Conservation (phyloP, 768 basidiomycete genomes). For the Pluteus cervinus region DNA sequence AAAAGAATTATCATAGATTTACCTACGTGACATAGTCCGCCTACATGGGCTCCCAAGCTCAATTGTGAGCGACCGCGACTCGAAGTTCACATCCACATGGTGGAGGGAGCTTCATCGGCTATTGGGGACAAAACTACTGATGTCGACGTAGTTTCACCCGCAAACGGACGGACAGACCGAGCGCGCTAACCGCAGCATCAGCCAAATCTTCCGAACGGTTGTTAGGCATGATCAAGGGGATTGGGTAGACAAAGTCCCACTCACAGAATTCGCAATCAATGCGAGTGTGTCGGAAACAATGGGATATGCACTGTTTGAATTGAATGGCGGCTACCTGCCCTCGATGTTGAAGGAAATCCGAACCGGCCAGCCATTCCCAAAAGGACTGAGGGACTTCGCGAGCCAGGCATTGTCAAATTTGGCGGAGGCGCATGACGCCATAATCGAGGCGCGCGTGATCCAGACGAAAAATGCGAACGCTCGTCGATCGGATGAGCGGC, state of each 20-base stretch:
- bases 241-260: conserved; percentile 22
- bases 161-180: conserved; percentile 31
- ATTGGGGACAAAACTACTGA: conserved; percentile 21
- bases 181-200: conserved; percentile 19
- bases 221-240: conserved; percentile 22
- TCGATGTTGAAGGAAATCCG: conserved; percentile 13
- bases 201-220: conserved; percentile 21
- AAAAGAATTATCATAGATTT: conserved; percentile 15
- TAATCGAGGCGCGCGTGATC: conserved; percentile 23
- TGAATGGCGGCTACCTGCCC: conserved; percentile 19
- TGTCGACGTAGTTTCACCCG: conserved; percentile 35
- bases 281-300: conserved; percentile 20
- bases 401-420: no score
- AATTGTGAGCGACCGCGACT: conserved; percentile 22
- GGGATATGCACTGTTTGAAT: conserved; percentile 25
- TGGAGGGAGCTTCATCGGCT: conserved; percentile 19
- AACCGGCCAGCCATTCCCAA: conserved; percentile 3
- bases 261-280: conserved; percentile 34
- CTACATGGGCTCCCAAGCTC: conserved; percentile 20
- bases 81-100: conserved; percentile 28
- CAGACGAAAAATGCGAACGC: conserved; percentile 27
- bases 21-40: conserved; percentile 14
- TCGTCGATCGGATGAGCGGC: conserved; percentile 11
- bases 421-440: conserved; percentile 34
- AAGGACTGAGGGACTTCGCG: no score